Base-by-base conservation (phyloP, 2,329 filamentous ascomycete species). In the Botryotinia narcissicola region DNA sequence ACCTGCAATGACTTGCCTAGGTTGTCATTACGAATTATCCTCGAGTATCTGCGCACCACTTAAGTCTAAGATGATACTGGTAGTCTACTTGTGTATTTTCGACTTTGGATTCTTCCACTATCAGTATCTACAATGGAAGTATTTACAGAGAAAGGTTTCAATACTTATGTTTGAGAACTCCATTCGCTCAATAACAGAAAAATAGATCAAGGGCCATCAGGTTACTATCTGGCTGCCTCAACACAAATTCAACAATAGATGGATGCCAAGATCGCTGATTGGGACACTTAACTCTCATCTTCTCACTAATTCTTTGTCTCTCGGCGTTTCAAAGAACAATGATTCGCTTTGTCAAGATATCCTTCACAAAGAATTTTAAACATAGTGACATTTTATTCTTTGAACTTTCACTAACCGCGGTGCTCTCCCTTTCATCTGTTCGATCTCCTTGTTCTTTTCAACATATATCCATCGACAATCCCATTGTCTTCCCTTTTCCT, bases 391-490 rank as follows among this genome's bases (percentile, higher is more conserved):
- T 42, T 4, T 4, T 14, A 32, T 42, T 32, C 48, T 57, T 68
- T 68, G 18, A 42, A n/a, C 35, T 42, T 4, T 8, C 5, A 16
- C 25, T 2, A 25, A 37, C 10, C 48, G 14, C 3, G 25, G 20
- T 32, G 22, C 44, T 10, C 25, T 16, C 6, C 9, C 68, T 71
- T 64, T 71, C 29, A 64, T 48, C n/a, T 22, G 1, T 64, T 12
- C 14, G 20, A 1, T 18, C 22, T 63, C 69, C 64, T 71, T 71
- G 69, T 71, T 64, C 29, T 25, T n/a, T 32, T 29, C 16, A 48
- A 48, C 8, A 48, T 71, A 71, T 71, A 71, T 71, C 42, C 32
- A 37, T 64, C 42, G n/a, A 71, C 69, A 71, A 71, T 71, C 59
- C 59, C 22, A 64, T 71, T 71, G 59, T 71, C n/a, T 40, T 7